A percentile compares a stretch with the other conserved stretches of the same genome.
phyloP scores from a whole-genome alignment of 2,329 filamentous ascomycete species.

The Myriosclerotinia scirpicola region DNA sequence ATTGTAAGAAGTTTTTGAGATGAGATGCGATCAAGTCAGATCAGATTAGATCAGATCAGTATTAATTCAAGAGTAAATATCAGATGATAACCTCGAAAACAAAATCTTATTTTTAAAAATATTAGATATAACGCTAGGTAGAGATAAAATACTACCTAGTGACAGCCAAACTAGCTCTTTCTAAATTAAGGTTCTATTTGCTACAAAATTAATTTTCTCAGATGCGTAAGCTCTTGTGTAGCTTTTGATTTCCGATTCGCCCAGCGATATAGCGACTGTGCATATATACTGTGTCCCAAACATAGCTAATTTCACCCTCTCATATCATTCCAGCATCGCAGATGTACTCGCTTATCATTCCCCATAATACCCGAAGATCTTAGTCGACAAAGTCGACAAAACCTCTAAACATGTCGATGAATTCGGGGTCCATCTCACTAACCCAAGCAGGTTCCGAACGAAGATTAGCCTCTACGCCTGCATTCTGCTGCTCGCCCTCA shows the following conservation, averaged over 20 bases:
- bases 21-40: too few species aligned
- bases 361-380: background rate
- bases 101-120: too few species aligned
- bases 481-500: background rate
- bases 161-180: background rate
- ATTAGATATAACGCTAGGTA: too few species aligned
- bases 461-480: background rate
- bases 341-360: too few species aligned
- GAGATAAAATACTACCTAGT: background rate
- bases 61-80: too few species aligned
- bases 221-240: background rate
- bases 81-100: too few species aligned
- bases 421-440: conserved; percentile 39
- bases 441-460: conserved; percentile 38
- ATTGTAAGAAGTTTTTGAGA: too few species aligned
- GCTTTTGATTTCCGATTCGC: background rate
- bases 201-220: background rate
- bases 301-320: background rate
- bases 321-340: background rate
- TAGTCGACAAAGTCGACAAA: conserved; percentile 42
- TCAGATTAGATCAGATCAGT: too few species aligned
- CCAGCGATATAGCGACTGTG: background rate
- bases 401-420: conserved; percentile 39
- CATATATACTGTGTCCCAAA: background rate
- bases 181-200: background rate